These are phyloP conservation scores for Parachaetomium inaequale DNA, from an alignment of 495 filamentous ascomycete genomes.

Conservation along the genomic window DNA sequence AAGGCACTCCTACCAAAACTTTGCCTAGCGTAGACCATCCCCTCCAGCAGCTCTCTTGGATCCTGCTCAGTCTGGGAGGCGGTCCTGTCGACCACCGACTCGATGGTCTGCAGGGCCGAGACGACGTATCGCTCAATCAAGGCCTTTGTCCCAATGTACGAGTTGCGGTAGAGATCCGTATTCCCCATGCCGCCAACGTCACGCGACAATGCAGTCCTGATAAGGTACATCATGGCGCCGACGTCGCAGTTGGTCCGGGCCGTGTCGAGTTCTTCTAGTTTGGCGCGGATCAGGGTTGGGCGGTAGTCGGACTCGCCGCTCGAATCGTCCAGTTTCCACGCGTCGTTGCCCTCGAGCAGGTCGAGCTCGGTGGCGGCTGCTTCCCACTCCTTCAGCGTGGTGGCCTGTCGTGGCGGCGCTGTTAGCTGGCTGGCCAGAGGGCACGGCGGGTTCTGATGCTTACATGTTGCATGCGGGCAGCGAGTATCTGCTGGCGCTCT, in stretches of 20 bases:
- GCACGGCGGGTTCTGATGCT: neutral
- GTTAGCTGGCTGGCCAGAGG: constrained; percentile 2
- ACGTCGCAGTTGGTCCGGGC: constrained; percentile 73
- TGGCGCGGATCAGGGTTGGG: constrained; percentile 59
- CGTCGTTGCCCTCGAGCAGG: constrained; percentile 70
- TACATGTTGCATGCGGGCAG: constrained; percentile 59
- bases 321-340: constrained; percentile 65
- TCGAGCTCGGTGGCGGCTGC: constrained; percentile 74
- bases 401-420: constrained; percentile 45
- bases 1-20: constrained; percentile 86
- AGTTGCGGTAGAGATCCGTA: constrained; percentile 75
- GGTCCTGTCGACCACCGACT: constrained; percentile 63
- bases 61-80: constrained; percentile 53
- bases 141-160: constrained; percentile 79
- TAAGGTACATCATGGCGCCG: constrained; percentile 65
- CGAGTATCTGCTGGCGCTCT: constrained; percentile 60
- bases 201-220: constrained; percentile 77
- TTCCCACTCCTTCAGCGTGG: constrained; percentile 62
- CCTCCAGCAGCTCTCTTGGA: constrained; percentile 58
- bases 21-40: constrained; percentile 69
- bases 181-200: constrained; percentile 85
- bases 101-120: constrained; percentile 68
- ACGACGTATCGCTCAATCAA: constrained; percentile 85
- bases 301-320: constrained; percentile 72
- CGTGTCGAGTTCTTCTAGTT: constrained; percentile 69